A percentile compares a stretch with the other conserved stretches of the same genome.
These are phyloP conservation scores for Porodaedalea pini DNA, from an alignment of 1,284 basidiomycete species.

Conservation along the genomic window DNA sequence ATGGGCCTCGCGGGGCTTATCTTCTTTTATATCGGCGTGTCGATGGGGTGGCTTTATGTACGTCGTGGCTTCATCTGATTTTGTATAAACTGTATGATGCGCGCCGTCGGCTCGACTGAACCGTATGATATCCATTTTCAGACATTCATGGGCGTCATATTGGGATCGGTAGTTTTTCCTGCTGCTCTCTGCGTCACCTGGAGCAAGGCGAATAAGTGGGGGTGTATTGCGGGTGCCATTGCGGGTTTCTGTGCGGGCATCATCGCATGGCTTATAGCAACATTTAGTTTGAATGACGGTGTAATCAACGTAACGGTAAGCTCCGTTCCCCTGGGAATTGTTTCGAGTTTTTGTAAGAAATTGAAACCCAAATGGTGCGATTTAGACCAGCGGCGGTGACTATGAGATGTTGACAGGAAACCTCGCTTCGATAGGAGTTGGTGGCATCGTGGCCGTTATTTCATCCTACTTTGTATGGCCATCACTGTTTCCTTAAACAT, in stretches of 20 bases:
- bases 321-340: slow-evolving; percentile 15
- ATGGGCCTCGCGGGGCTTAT: slow-evolving; percentile 83
- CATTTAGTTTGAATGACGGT: slow-evolving; percentile 63
- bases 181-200: slow-evolving; percentile 83
- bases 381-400: slow-evolving; percentile 46
- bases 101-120: slow-evolving; percentile 6
- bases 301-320: slow-evolving; percentile 70
- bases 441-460: slow-evolving; percentile 69
- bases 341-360: slow-evolving; percentile 6
- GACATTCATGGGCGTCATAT: slow-evolving; percentile 81
- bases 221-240: slow-evolving; percentile 70
- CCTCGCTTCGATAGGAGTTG: slow-evolving; percentile 79
- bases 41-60: slow-evolving; percentile 86
- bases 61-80: slow-evolving; percentile 26
- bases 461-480: slow-evolving; percentile 57
- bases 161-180: slow-evolving; percentile 84
- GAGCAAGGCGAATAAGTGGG: slow-evolving; percentile 79
- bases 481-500: neutral
- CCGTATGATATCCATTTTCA: slow-evolving; percentile 25
- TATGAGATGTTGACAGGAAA: slow-evolving; percentile 87
- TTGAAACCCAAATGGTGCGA: slow-evolving; percentile 33
- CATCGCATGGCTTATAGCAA: slow-evolving; percentile 82
- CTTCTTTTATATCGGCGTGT: slow-evolving; percentile 87
- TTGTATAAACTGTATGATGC: neutral
- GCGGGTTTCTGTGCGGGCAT: slow-evolving; percentile 71